These are phyloP conservation scores for Bryoerythrophyllum caledonicum DNA, from an alignment of 225 moss, liverwort and hornwort genomes.

Conservation along the genomic window DNA sequence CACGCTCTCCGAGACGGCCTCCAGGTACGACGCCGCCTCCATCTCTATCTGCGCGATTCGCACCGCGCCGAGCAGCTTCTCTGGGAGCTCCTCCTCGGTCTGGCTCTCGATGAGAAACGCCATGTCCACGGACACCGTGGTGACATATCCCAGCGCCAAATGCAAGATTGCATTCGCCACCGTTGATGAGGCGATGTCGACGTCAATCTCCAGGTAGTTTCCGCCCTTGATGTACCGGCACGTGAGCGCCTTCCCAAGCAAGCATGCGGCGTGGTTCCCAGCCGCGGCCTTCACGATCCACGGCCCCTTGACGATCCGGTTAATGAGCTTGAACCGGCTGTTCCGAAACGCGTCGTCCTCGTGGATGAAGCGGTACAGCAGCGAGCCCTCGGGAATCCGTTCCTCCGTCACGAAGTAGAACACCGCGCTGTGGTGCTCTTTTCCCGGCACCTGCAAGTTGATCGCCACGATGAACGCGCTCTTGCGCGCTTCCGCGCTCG, in stretches of 20 bases:
- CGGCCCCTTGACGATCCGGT: constrained; percentile 81
- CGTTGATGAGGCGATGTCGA: constrained; percentile 74
- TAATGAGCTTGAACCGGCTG: constrained; percentile 74
- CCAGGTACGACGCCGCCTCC: constrained; percentile 49
- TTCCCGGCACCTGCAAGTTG: constrained; percentile 86
- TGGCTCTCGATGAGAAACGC: constrained; percentile 86
- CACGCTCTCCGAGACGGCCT: constrained; percentile 16
- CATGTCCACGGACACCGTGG: constrained; percentile 79
- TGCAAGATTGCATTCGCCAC: constrained; percentile 85
- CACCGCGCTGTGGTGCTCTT: constrained; percentile 78
- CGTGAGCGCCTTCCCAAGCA: constrained; percentile 74
- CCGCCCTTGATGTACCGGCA: constrained; percentile 68
- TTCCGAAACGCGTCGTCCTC: constrained; percentile 88
- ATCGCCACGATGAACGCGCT: constrained; percentile 58
- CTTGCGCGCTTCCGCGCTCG: constrained; percentile 48
- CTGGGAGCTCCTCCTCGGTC: constrained; percentile 73
- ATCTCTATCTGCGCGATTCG: constrained; percentile 82
- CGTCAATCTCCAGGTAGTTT: constrained; percentile 80
- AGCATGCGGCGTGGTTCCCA: constrained; percentile 79
- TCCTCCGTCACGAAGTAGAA: constrained; percentile 80
- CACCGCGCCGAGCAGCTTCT: constrained; percentile 74
- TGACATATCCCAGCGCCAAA: constrained; percentile 80
- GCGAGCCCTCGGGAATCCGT: constrained; percentile 51
- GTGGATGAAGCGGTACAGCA: constrained; percentile 74
- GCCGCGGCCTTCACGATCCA: constrained; percentile 78